These are phyloP conservation scores for Geopyxis carbonaria DNA, from an alignment of 495 filamentous ascomycete genomes.

Conservation along the genomic window DNA sequence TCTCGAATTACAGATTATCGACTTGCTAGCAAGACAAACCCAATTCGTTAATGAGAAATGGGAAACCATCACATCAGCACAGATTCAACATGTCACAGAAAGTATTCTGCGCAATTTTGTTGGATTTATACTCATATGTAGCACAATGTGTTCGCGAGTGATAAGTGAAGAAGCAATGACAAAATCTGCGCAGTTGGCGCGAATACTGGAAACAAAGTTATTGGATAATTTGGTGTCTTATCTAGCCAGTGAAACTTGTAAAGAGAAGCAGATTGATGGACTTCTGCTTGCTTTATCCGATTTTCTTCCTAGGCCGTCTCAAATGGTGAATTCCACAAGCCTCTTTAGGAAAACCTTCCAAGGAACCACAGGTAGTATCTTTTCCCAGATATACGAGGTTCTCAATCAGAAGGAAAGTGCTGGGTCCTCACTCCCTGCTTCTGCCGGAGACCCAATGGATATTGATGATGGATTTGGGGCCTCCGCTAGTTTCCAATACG, in stretches of 20 bases:
- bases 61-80: conserved; percentile 28
- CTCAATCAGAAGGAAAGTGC: conserved; percentile 30
- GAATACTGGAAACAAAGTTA: conserved; percentile 16
- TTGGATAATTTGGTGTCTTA: conserved; percentile 10
- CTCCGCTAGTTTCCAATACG: conserved; percentile 35
- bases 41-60: conserved; percentile 33
- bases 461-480: conserved; percentile 44
- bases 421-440: conserved; percentile 7
- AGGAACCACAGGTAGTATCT: conserved; percentile 19
- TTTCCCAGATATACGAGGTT: conserved; percentile 29
- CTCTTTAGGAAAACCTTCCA: conserved; percentile 5
- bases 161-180: conserved; percentile 26
- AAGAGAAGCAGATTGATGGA: conserved; percentile 17
- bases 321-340: conserved; percentile 17
- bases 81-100: conserved; percentile 30
- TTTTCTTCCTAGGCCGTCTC: conserved; percentile 17
- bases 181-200: conserved; percentile 23
- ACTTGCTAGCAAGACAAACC: conserved; percentile 32
- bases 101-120: conserved; percentile 33
- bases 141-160: conserved; percentile 24
- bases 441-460: conserved; percentile 48
- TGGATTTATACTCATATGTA: conserved; percentile 30
- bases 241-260: conserved; percentile 16
- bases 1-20: conserved; percentile 27
- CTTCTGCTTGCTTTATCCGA: conserved; percentile 17